Evolutionary conservation across 202 grass and related monocot genomes (phyloP), one percentile per base, ranked within the genome.

Genomic region (Musa balbisiana): DNA sequence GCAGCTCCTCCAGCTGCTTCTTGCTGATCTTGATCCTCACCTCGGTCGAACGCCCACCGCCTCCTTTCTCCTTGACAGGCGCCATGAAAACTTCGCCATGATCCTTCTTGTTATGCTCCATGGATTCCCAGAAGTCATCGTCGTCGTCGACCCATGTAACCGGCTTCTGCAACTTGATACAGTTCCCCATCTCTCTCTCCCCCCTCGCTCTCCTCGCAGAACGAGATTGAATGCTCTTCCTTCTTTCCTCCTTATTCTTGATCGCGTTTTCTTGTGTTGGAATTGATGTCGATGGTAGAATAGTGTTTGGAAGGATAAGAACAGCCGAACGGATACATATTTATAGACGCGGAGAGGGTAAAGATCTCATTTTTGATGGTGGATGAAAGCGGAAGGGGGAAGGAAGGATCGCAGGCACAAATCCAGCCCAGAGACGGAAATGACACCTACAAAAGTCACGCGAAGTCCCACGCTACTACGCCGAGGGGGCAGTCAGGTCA

Each of bases 1-100:
- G 82, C 10, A 96, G 77, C 54, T 92, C 85, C 27, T 87, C 80
- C 80, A 96, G 84, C 64, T 96, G 87, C 84, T 92, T 96, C 84
- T 78, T 88, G 1, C 81, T 85, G 78, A 96, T 92, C 82, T 87
- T 90, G 79, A 96, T 85, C 83, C 85, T 87, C 55, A 92, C 85
- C 83, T 84, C 83, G 0, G 64, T 72, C 1, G 59, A 60, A 9
- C 25, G 33, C 73, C 3, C 2, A 29, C 43, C 19, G 69, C 75
- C 33, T 26, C 17, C 81, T 73, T 62, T 59, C 60, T 4, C 11
- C 23, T 33, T 76, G 64, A 1, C 51, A 3, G 1, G n/a, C 72
- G 2, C 66, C 71, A 52, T 52, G 65, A 51, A n/a, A 49, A 64
- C 54, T 21, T 1, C 11, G 21, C 64, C 71, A 3, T 71, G 10